Conservation (phyloP, 2,329 filamentous ascomycete species). For the Ilyonectria mors-panacis region DNA sequence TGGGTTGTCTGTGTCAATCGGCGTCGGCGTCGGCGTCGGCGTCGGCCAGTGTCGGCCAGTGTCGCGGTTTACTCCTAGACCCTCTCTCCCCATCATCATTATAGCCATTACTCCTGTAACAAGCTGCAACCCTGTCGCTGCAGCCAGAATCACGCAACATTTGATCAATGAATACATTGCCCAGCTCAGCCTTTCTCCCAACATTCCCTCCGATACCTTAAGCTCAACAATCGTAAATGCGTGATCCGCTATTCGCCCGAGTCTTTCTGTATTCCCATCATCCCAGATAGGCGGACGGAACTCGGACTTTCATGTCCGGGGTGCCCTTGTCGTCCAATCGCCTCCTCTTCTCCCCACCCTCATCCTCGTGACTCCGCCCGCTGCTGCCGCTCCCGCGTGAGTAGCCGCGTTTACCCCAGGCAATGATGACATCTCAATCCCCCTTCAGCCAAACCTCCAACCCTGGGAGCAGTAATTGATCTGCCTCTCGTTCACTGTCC, state of each 20-base stretch:
- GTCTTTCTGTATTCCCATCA: slow-evolving; percentile 9
- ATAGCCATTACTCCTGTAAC: not conserved
- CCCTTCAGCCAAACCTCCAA: slow-evolving; percentile 22
- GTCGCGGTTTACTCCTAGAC: slow-evolving; percentile 2
- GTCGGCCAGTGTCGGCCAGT: slow-evolving; percentile 1
- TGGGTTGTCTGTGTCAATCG: slow-evolving; percentile 2
- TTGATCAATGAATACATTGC: not conserved
- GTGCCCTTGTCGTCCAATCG: slow-evolving; percentile 38
- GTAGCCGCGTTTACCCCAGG: slow-evolving; percentile 38
- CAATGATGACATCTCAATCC: slow-evolving; percentile 34
- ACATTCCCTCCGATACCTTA: not conserved
- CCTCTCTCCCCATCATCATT: slow-evolving; percentile 11
- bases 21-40: not conserved
- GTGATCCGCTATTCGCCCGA: slow-evolving; percentile 10
- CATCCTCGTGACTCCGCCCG: slow-evolving; percentile 30
- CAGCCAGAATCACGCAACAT: not conserved
- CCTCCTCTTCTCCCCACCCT: slow-evolving; percentile 37
- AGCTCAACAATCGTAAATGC: slow-evolving; percentile 17
- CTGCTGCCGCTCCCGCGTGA: slow-evolving; percentile 23
- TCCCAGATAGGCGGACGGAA: slow-evolving; percentile 18
- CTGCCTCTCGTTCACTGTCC: slow-evolving; percentile 32
- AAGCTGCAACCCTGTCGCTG: not conserved
- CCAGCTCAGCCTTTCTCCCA: slow-evolving; percentile 8
- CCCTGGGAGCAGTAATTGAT: slow-evolving; percentile 39
- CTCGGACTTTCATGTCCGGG: slow-evolving; percentile 48